Percentiles rank a stretch among this genome's conserved stretches.
Evolutionary conservation across 2,329 filamentous ascomycete species (phyloP).

Genomic region (Ophiostoma novo-ulmi): DNA sequence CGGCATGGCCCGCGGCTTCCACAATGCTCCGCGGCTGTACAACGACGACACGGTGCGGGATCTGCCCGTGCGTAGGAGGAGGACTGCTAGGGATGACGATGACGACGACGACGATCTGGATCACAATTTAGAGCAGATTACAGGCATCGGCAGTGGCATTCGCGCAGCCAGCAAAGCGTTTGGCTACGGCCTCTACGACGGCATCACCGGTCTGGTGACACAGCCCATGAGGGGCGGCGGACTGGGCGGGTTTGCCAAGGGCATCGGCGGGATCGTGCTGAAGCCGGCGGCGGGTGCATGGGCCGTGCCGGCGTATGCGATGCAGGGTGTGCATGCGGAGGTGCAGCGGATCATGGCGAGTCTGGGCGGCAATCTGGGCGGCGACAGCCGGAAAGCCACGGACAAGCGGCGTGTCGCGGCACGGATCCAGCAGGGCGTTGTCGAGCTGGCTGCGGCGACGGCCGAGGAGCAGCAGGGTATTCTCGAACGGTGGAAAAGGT

Average conservation of each 20-base stretch:
- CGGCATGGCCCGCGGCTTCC: slow-evolving; percentile 77
- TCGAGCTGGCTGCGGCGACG: not conserved
- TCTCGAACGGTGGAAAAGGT: not conserved
- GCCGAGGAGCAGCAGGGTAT: not conserved
- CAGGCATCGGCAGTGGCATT: slow-evolving; percentile 68
- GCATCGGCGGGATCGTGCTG: slow-evolving; percentile 71
- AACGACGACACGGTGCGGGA: slow-evolving; percentile 73
- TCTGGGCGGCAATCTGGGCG: not conserved
- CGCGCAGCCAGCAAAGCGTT: slow-evolving; percentile 74
- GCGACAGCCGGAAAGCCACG: not conserved
- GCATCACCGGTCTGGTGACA: slow-evolving; percentile 70
- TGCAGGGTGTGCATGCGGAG: slow-evolving; percentile 77
- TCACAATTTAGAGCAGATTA: slow-evolving; percentile 44
- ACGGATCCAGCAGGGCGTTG: slow-evolving; percentile 20
- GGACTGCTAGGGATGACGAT: slow-evolving; percentile 48
- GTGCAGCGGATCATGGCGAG: slow-evolving; percentile 41
- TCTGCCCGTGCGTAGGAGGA: not conserved
- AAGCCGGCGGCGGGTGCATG: slow-evolving; percentile 75
- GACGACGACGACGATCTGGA: not conserved
- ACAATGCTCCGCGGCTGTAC: slow-evolving; percentile 80
- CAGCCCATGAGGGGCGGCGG: slow-evolving; percentile 59
- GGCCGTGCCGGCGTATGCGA: slow-evolving; percentile 72
- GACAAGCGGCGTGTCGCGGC: slow-evolving; percentile 14
- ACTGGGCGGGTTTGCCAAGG: slow-evolving; percentile 58
- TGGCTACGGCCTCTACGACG: slow-evolving; percentile 71